Conservation (phyloP, 768 basidiomycete species). For the Ephemerocybe angulata region DNA sequence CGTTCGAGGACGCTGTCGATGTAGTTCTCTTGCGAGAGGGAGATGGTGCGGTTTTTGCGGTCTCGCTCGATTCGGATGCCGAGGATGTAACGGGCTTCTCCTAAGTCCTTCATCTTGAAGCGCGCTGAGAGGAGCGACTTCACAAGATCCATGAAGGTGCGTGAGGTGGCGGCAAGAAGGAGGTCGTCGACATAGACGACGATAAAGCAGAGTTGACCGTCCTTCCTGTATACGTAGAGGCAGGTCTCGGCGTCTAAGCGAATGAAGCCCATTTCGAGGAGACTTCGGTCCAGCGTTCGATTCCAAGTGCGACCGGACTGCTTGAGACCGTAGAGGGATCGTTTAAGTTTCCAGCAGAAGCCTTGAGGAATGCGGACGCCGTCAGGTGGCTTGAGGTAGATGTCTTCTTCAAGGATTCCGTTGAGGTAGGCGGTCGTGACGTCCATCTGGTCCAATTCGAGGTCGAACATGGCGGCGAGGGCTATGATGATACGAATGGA, state of each 20-base stretch:
- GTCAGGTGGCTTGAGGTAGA: constrained; percentile 14
- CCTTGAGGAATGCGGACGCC: constrained; percentile 9
- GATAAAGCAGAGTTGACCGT: constrained; percentile 7
- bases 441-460: constrained; percentile 21
- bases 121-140: constrained; percentile 6
- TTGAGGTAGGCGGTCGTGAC: constrained; percentile 18
- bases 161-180: constrained; percentile 8
- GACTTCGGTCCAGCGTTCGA: constrained; percentile 7
- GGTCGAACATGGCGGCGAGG: constrained; percentile 13
- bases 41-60: neutral
- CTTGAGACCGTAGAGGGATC: constrained; percentile 17
- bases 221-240: constrained; percentile 5
- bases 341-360: constrained; percentile 12
- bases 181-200: constrained; percentile 9
- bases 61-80: constrained; percentile 11
- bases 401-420: constrained; percentile 15
- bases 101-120: constrained; percentile 27
- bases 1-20: constrained; percentile 7
- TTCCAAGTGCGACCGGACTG: constrained; percentile 14
- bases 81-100: neutral
- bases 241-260: constrained; percentile 11
- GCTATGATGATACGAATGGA: constrained; percentile 18
- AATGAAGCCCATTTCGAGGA: constrained; percentile 10
- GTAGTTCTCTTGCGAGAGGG: constrained; percentile 3
- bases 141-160: constrained; percentile 7